Base-by-base conservation (phyloP, 495 filamentous ascomycete species). In the Podospora sp. region DNA sequence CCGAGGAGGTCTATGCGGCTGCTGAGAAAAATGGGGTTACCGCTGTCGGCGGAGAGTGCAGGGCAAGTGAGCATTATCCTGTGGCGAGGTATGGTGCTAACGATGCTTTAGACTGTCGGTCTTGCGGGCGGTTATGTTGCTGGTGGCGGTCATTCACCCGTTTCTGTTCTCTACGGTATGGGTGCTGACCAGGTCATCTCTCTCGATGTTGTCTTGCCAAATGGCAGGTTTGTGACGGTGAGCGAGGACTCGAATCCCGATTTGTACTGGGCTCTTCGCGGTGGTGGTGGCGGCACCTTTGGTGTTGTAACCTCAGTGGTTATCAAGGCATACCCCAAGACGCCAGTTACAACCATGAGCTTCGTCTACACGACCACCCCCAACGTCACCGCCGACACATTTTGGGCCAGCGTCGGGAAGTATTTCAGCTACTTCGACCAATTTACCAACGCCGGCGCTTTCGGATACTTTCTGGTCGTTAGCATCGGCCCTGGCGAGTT, bases 261-360 rank as follows among this genome's bases (percentile, higher is more conserved):
- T 46, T 78, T 90, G n/a, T 91, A 87, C 80, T 90, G 84, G 88
- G 89, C 88, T 9, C 75, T 90, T 0, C 80, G 82, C 40, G 88
- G 87, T 20, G 88, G 86, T 14, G 86, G 81, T 21, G 85, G 86
- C 0, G 76, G 74, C 65, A 88, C 86, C n/a, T 89, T 82, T 51
- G 88, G 85, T 2, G 83, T 89, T 5, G 87, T 90, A 4, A 81
- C 78, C 26, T 85, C 82, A 5, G 71, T 85, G 46, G 78, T 76
- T 3, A 73, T 85, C 49, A 82, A 80, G 68, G 83, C 80, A 0
- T 71, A 78, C 64, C 79, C 79, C 40, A 75, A 78, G 63, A 75
- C 77, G 46, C 73, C 68, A 40, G 71, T 85, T 63, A 74, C 77
- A 4, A 76, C 76, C n/a, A 68, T 81, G 60, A 75, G 77, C 4